Evolutionary conservation across 768 basidiomycete genomes (phyloP).

Genomic region (Auriscalpium microsporum): DNA sequence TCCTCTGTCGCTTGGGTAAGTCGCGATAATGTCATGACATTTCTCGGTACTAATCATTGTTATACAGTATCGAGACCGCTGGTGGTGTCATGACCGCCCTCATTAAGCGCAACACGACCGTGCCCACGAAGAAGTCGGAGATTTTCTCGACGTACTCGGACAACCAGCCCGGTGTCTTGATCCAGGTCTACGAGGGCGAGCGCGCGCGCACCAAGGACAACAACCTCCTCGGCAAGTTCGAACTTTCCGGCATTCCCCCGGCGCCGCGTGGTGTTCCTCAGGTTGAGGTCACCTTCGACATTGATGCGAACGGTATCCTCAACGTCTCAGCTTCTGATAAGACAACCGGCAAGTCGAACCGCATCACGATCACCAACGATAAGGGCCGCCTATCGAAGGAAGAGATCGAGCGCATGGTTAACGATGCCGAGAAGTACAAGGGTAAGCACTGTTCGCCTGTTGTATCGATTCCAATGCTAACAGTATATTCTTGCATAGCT

Average conservation of each 20-base stretch:
- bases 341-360: conserved; percentile 93
- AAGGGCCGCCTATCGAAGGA: conserved; percentile 96
- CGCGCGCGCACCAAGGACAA: conserved; percentile 98
- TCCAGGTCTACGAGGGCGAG: conserved; percentile 97
- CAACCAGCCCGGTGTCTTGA: conserved; percentile 97
- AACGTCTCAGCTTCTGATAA: conserved; percentile 95
- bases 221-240: conserved; percentile 97
- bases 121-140: conserved; percentile 98
- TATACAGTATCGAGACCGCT: conserved; percentile 82
- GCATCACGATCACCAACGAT: conserved; percentile 92
- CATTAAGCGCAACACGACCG: conserved; percentile 98
- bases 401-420: conserved; percentile 97
- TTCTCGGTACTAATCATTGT: conserved; percentile 16
- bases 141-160: conserved; percentile 98
- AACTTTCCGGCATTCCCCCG: conserved; percentile 92
- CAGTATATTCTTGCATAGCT: conserved; percentile 29
- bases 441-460: conserved; percentile 30
- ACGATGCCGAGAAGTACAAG: conserved; percentile 91
- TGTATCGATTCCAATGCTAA: background rate
- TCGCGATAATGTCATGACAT: conserved; percentile 6
- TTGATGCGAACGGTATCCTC: conserved; percentile 93
- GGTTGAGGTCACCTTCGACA: conserved; percentile 96
- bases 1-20: conserved; percentile 63
- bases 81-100: conserved; percentile 99
- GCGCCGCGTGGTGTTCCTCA: conserved; percentile 98